Conservation (phyloP, 2,329 filamentous ascomycete genomes). For the Sodiomyces alkalinus region DNA sequence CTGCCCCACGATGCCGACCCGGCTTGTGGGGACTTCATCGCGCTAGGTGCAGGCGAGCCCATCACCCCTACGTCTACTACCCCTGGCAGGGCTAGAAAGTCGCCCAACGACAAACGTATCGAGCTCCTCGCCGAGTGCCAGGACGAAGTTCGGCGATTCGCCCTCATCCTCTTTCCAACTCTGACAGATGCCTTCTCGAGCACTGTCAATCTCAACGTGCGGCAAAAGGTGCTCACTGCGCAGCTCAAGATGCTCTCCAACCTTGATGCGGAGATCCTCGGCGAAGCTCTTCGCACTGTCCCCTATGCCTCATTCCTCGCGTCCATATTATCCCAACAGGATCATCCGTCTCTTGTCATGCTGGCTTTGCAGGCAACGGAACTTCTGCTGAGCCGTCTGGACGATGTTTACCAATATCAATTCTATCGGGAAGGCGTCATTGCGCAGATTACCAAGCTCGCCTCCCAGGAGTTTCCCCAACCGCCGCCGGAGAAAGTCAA, state of each 20-base stretch:
- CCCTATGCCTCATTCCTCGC: slow-evolving; percentile 93
- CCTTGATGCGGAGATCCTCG: slow-evolving; percentile 68
- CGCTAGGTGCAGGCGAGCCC: slow-evolving; percentile 24
- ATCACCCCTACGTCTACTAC: slow-evolving; percentile 23
- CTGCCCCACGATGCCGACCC: slow-evolving; percentile 42
- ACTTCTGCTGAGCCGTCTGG: slow-evolving; percentile 68
- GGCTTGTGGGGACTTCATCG: slow-evolving; percentile 24
- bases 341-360: slow-evolving; percentile 76
- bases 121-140: slow-evolving; percentile 72
- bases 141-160: slow-evolving; percentile 76
- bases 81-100: slow-evolving; percentile 29
- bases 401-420: slow-evolving; percentile 84
- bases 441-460: slow-evolving; percentile 72
- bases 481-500: slow-evolving; percentile 11
- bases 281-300: slow-evolving; percentile 73
- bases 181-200: slow-evolving; percentile 95
- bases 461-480: slow-evolving; percentile 28
- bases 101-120: slow-evolving; percentile 66
- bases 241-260: slow-evolving; percentile 97
- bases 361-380: slow-evolving; percentile 82
- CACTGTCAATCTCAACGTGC: slow-evolving; percentile 86
- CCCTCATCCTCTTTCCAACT: slow-evolving; percentile 83
- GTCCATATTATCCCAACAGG: slow-evolving; percentile 88
- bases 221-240: slow-evolving; percentile 89
- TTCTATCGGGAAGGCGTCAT: slow-evolving; percentile 96